These are phyloP conservation scores for Cladophialophora chaetospira DNA, from an alignment of 2,329 filamentous ascomycete species.

Conservation along the genomic window DNA sequence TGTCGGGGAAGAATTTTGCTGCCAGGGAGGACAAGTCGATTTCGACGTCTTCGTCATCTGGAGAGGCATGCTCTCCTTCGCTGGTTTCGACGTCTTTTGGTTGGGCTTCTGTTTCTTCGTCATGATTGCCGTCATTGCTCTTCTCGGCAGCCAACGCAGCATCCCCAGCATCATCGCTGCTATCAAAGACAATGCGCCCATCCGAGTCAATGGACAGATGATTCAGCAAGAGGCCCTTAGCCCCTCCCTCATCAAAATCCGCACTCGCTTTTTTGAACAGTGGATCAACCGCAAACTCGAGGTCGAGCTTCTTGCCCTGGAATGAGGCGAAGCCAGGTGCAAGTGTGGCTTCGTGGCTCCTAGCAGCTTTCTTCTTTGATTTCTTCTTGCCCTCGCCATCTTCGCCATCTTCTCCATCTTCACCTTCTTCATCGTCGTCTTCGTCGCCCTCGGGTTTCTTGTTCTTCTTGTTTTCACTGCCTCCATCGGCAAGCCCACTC, in stretches of 20 bases:
- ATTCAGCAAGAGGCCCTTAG: conserved; percentile 91
- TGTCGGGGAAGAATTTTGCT: conserved; percentile 80
- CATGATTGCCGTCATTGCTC: conserved; percentile 32
- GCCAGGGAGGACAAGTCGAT: conserved; percentile 78
- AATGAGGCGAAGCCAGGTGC: conserved; percentile 84
- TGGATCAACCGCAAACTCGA: conserved; percentile 94
- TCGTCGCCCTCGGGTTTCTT: conserved; percentile 60
- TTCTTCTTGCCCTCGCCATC: conserved; percentile 56
- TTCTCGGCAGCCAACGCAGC: conserved; percentile 44
- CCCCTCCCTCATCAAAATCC: conserved; percentile 96
- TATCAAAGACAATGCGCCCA: conserved; percentile 96
- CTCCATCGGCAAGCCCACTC: conserved; percentile 80
- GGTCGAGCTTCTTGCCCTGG: conserved; percentile 94
- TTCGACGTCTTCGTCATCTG: conserved; percentile 59
- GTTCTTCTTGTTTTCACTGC: conserved; percentile 65
- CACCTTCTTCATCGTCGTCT: conserved; percentile 65
- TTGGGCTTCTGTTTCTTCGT: conserved; percentile 50
- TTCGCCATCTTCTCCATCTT: conserved; percentile 58
- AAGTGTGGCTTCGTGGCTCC: conserved; percentile 89
- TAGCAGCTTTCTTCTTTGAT: conserved; percentile 74
- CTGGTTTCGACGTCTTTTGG: conserved; percentile 38
- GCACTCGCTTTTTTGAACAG: conserved; percentile 99
- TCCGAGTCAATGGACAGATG: conserved; percentile 93
- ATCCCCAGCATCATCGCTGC: conserved; percentile 78
- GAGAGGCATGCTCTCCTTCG: conserved; percentile 45